Conservation (phyloP, 805 yeast species). For the Wickerhamiella bombiphila region DNA sequence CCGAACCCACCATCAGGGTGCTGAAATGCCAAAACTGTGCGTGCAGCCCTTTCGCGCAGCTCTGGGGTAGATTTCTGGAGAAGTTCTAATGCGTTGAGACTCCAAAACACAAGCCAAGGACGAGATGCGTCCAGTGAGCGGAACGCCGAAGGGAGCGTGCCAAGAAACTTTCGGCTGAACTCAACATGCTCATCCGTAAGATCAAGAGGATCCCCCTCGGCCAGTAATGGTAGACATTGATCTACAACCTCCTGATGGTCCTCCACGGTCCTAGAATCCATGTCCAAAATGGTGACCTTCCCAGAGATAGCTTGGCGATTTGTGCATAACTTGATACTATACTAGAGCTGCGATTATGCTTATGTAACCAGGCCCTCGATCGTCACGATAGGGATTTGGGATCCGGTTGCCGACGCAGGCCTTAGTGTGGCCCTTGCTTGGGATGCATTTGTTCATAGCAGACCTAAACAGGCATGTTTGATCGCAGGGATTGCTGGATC, state of each 20-base stretch:
- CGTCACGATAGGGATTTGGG: too few species aligned
- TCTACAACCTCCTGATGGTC: conserved; percentile 11
- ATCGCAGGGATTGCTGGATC: too few species aligned
- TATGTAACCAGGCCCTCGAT: too few species aligned
- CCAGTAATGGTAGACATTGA: conserved; percentile 10
- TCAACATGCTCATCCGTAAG: conserved; percentile 25
- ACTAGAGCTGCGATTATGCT: too few species aligned
- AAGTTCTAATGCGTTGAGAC: conserved; percentile 38
- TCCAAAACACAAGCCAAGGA: conserved; percentile 86
- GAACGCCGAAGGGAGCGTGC: conserved; percentile 37
- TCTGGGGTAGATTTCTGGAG: conserved; percentile 25
- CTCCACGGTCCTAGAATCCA: too few species aligned
- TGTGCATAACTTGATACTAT: too few species aligned
- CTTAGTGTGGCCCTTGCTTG: too few species aligned
- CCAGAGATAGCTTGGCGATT: too few species aligned
- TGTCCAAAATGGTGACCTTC: too few species aligned
- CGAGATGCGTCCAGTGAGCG: conserved; percentile 70
- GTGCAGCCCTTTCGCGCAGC: conserved; percentile 16
- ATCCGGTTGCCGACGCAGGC: too few species aligned
- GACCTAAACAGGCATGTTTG: too few species aligned
- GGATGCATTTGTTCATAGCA: too few species aligned
- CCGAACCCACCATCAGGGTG: conserved; percentile 52
- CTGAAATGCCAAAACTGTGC: conserved; percentile 24
- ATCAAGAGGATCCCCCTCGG: conserved; percentile 2
- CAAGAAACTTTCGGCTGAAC: conserved; percentile 30